Conservation (phyloP, 1,139 yeast genomes). For the Candida gigantensis region DNA sequence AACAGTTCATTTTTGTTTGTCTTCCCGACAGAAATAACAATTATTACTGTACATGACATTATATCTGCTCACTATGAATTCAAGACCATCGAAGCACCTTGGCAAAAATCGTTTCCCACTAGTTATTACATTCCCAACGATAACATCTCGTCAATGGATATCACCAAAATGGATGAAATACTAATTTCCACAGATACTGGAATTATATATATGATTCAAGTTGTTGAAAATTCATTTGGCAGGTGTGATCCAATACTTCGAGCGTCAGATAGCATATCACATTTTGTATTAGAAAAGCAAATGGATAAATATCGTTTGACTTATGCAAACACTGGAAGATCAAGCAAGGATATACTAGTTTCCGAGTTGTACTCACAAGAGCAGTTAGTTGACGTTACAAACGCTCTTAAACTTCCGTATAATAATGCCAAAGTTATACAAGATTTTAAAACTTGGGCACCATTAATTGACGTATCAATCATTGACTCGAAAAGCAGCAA, state of each 20-base stretch:
- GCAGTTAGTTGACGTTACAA: conserved; percentile 16
- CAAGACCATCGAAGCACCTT: conserved; percentile 15
- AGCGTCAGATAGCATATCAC: conserved; percentile 34
- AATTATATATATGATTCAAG: conserved; percentile 32
- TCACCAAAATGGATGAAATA: conserved; percentile 31
- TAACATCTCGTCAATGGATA: conserved; percentile 15
- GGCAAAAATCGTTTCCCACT: conserved; percentile 38
- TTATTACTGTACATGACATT: conserved; percentile 44
- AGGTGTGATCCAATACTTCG: conserved; percentile 23
- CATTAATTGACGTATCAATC: conserved; percentile 43
- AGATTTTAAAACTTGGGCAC: conserved; percentile 52
- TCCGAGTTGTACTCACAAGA: conserved; percentile 16
- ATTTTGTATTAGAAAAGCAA: conserved; percentile 30
- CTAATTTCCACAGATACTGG: conserved; percentile 47
- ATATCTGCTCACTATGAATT: conserved; percentile 49
- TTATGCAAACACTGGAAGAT: conserved; percentile 34
- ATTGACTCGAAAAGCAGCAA: conserved; percentile 27
- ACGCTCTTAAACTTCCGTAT: conserved; percentile 14
- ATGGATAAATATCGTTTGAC: conserved; percentile 23
- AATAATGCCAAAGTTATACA: conserved; percentile 16
- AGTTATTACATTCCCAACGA: conserved; percentile 30
- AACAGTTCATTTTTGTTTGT: conserved; percentile 40
- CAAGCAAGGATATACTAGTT: conserved; percentile 31
- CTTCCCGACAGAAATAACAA: conserved; percentile 24
- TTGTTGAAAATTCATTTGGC: conserved; percentile 16